Base-by-base conservation (phyloP, 2,329 filamentous ascomycete genomes). In the Pseudogymnoascus sp. region DNA sequence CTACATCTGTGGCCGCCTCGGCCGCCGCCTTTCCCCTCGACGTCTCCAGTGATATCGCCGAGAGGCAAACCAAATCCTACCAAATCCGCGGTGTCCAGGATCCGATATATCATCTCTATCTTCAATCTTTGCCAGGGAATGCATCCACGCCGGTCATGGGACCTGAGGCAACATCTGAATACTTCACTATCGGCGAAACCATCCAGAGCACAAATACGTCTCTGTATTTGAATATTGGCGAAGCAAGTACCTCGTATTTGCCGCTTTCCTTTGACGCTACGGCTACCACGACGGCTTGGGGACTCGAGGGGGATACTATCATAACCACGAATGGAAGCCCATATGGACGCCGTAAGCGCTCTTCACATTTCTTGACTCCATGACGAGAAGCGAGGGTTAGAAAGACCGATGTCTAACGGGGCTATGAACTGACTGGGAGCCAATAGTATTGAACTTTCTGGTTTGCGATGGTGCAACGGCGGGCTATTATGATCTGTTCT, bases 61-160 rank as follows among this genome's bases (percentile, higher is more conserved):
- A 56, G n/a, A 56, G 50, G n/a, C 50, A 56, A 56, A 53, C 35
- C 7, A 69, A 68, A 26, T 62, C 79, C 11, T 77, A 80, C 69
- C 78, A 80, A 68, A 81, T 82, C 65, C 79, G 80, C 35, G 77
- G 77, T 38, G 80, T 82, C 7, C 72, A 74, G 63, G 74, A 76
- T 6, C 81, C 81, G 2, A 78, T 82, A 63, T 82, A 78, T 66
- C 81, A 84, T 68, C 75, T 79, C 21, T 83, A 83, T 67, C 74
- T 83, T 3, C 81, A 83, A 70, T 73, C 76, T 2, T 62, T 67
- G 4, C 65, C 68, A 4, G 37, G 56, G 6, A 37, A 37, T 11
- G 13, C 72, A 4, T 76, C 77, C 1, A 73, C 76, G 7, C 77
- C 79, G 1, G 79, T 82, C 0, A 78, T 83, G 65, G 81, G 81